A percentile compares a stretch with the other conserved stretches of the same genome.
Evolutionary conservation across 345 rosid species (phyloP).

Genomic region (Leavenworthia alabamica): DNA sequence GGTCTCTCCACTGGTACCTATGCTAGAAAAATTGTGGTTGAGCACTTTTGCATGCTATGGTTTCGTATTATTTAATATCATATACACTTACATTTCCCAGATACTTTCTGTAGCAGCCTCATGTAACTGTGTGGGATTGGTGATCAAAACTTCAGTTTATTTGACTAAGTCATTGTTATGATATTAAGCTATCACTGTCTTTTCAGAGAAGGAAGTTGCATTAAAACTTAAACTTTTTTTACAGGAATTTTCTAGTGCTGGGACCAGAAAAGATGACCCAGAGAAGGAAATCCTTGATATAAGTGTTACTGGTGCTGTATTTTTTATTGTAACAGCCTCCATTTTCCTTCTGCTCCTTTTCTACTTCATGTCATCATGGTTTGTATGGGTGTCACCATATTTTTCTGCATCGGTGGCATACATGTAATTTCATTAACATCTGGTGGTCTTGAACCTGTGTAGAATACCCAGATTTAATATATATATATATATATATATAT

Average conservation of each 20-base stretch:
- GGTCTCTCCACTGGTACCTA: not conserved
- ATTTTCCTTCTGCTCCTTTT: conserved; percentile 75
- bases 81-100: conserved; percentile 5
- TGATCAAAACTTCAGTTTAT: not conserved
- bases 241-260: conserved; percentile 46
- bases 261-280: conserved; percentile 44
- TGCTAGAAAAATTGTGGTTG: not conserved
- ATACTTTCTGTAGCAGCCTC: not conserved
- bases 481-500: too few species aligned
- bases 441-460: not conserved
- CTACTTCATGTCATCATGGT: conserved; percentile 94
- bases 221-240: conserved; percentile 21
- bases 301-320: conserved; percentile 72
- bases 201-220: not conserved
- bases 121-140: not conserved
- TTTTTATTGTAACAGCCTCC: conserved; percentile 81
- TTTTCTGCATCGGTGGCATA: conserved; percentile 86
- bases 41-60: not conserved
- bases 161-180: not conserved
- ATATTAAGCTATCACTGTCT: not conserved
- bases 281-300: conserved; percentile 81
- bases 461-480: not conserved
- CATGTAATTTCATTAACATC: conserved; percentile 75
- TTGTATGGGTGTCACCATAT: conserved; percentile 77
- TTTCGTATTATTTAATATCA: not conserved